phyloP scores from a whole-genome alignment of 352 stramenopile species.

The Pythium coloratum region DNA sequence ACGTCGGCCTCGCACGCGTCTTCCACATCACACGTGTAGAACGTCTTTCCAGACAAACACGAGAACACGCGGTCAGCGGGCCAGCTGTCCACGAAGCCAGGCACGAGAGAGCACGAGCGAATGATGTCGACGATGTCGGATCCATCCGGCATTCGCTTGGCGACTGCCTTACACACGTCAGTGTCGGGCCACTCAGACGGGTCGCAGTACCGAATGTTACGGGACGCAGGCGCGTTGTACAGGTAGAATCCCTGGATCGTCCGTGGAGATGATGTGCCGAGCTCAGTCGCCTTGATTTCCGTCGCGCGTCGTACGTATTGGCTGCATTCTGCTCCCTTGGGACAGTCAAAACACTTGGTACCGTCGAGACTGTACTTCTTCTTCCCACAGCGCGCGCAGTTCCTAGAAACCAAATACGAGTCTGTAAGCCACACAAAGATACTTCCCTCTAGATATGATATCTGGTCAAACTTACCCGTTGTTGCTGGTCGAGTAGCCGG shows the following conservation, averaged over 20 bases:
- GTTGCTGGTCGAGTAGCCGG: constrained; percentile 49
- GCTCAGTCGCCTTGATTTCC: constrained; percentile 41
- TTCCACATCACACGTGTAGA: constrained; percentile 68
- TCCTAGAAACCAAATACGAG: constrained; percentile 29
- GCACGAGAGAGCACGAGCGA: constrained; percentile 34
- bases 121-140: constrained; percentile 39
- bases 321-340: constrained; percentile 45
- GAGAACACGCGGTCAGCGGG: constrained; percentile 53
- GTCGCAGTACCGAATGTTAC: constrained; percentile 32
- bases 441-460: neutral
- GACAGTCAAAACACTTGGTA: constrained; percentile 53
- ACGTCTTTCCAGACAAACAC: constrained; percentile 49
- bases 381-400: constrained; percentile 51
- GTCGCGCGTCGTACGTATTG: constrained; percentile 54
- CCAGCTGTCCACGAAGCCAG: constrained; percentile 59
- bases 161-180: constrained; percentile 50
- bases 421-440: neutral
- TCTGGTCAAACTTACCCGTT: constrained; percentile 9
- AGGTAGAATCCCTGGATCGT: constrained; percentile 60
- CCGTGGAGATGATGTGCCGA: constrained; percentile 51
- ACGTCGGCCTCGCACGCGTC: constrained; percentile 52
- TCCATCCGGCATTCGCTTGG: constrained; percentile 11
- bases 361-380: constrained; percentile 68
- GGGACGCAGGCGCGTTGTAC: constrained; percentile 48
- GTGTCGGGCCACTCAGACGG: constrained; percentile 42